Evolutionary conservation across 192 early-diverging fungal species (phyloP).

Genomic region (Backusella westeae): DNA sequence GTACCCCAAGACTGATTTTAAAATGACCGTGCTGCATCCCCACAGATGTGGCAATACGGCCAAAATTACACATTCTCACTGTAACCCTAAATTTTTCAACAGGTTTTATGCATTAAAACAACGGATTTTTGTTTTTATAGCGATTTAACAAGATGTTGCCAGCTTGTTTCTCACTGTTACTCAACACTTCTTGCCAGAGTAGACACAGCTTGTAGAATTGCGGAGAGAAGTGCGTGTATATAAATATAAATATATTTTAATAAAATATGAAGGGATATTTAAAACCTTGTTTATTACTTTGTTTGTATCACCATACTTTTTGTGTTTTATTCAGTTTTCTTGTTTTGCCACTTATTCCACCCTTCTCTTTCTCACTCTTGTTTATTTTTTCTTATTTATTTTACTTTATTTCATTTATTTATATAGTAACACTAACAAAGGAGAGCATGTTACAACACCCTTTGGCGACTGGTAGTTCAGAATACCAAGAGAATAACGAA

Average conservation of each 20-base stretch:
- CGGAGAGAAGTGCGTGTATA: neutral
- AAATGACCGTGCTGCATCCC: no score
- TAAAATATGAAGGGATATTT: neutral
- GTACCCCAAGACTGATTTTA: no score
- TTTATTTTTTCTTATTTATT: neutral
- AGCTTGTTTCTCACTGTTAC: neutral
- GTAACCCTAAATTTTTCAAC: neutral
- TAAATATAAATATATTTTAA: neutral
- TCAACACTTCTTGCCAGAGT: neutral
- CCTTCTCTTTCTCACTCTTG: neutral
- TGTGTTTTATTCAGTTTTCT: neutral
- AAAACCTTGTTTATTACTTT: neutral
- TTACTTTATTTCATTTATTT: neutral
- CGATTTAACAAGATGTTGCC: neutral
- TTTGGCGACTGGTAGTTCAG: neutral
- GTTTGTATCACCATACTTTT: conserved; percentile 3
- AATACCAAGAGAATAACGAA: neutral
- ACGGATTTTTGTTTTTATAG: neutral
- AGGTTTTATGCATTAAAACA: neutral
- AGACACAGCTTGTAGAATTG: neutral
- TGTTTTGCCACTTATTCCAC: neutral
- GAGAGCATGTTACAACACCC: conserved; percentile 16
- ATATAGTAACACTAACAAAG: neutral
- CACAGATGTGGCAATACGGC: no score
- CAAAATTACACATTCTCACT: no score